phyloP scores from a whole-genome alignment of 2,329 filamentous ascomycete species.

The Claviceps paspali region DNA sequence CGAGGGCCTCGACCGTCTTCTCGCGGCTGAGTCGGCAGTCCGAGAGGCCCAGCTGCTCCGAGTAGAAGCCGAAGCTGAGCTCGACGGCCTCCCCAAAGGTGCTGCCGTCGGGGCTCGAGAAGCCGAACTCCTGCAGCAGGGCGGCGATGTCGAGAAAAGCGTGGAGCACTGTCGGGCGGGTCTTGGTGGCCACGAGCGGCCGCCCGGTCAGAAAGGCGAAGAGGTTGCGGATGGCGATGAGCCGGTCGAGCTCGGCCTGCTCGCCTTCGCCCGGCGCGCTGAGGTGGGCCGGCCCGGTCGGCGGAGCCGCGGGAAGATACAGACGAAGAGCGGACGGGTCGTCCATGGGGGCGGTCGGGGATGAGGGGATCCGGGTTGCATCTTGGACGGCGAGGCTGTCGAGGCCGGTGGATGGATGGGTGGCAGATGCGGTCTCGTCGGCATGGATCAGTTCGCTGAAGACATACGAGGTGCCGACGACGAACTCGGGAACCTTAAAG shows the following conservation, averaged over 20 bases:
- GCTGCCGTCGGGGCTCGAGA: slow-evolving; percentile 37
- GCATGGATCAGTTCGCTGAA: slow-evolving; percentile 37
- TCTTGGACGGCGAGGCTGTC: slow-evolving; percentile 34
- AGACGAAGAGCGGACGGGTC: slow-evolving; percentile 29
- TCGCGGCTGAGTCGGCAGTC: slow-evolving; percentile 73
- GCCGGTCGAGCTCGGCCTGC: slow-evolving; percentile 31
- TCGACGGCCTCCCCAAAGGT: slow-evolving; percentile 46
- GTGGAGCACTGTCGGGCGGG: slow-evolving; percentile 34
- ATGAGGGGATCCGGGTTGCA: slow-evolving; percentile 24
- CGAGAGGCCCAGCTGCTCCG: slow-evolving; percentile 59
- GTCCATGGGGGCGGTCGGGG: slow-evolving; percentile 21
- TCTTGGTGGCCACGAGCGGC: slow-evolving; percentile 42
- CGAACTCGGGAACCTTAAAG: slow-evolving; percentile 42
- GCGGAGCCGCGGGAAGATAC: slow-evolving; percentile 35
- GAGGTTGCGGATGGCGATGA: slow-evolving; percentile 46
- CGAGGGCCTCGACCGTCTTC: slow-evolving; percentile 75
- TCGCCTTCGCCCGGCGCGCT: slow-evolving; percentile 17
- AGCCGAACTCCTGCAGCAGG: slow-evolving; percentile 42
- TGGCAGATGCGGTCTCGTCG: slow-evolving; percentile 19
- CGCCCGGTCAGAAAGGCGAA: slow-evolving; percentile 52
- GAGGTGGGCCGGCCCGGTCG: slow-evolving; percentile 20
- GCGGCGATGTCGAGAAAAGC: slow-evolving; percentile 38
- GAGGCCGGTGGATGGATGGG: slow-evolving; percentile 24
- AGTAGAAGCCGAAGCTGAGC: slow-evolving; percentile 56
- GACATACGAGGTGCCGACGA: slow-evolving; percentile 37